Evolutionary conservation across 1,284 basidiomycete species (phyloP).

Genomic region (Pulveroboletus sp.): DNA sequence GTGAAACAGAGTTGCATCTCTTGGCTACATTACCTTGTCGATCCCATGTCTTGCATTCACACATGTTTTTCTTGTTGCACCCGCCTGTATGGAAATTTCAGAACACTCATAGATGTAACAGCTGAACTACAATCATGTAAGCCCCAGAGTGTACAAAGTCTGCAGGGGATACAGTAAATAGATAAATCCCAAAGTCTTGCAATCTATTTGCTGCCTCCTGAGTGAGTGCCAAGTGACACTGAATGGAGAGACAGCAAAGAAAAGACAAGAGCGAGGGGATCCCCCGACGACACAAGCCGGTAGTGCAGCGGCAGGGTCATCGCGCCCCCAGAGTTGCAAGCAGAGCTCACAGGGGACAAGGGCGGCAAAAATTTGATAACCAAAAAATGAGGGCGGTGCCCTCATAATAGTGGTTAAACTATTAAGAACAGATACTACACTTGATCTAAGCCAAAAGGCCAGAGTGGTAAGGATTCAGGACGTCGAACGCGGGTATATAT

Average conservation of each 20-base stretch:
- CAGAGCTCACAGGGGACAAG: slow-evolving; percentile 36
- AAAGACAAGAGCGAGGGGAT: slow-evolving; percentile 14
- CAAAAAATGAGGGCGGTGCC: slow-evolving; percentile 37
- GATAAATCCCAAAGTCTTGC: not conserved
- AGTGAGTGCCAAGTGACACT: slow-evolving; percentile 1
- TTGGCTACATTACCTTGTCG: no score
- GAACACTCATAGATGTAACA: no score
- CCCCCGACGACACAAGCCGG: slow-evolving; percentile 38
- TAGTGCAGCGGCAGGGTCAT: slow-evolving; percentile 39
- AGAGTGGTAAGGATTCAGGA: slow-evolving; percentile 66
- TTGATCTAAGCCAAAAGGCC: slow-evolving; percentile 96
- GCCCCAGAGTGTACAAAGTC: no score
- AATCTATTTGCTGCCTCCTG: slow-evolving; percentile 6
- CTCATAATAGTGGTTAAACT: slow-evolving; percentile 40
- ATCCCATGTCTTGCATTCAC: no score
- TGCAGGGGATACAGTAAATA: no score
- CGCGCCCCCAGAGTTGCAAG: slow-evolving; percentile 36
- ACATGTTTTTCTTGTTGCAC: no score
- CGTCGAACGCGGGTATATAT: slow-evolving; percentile 13
- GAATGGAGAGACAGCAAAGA: slow-evolving; percentile 19
- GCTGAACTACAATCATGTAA: no score
- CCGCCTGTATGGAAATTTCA: no score
- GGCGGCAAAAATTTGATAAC: slow-evolving; percentile 39
- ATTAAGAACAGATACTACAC: slow-evolving; percentile 68
- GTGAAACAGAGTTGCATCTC: no score